Percentiles rank a stretch among this genome's conserved stretches.
Evolutionary conservation across 108 stramenopile genomes (phyloP).

Genomic region (Cylindrotheca closterium): DNA sequence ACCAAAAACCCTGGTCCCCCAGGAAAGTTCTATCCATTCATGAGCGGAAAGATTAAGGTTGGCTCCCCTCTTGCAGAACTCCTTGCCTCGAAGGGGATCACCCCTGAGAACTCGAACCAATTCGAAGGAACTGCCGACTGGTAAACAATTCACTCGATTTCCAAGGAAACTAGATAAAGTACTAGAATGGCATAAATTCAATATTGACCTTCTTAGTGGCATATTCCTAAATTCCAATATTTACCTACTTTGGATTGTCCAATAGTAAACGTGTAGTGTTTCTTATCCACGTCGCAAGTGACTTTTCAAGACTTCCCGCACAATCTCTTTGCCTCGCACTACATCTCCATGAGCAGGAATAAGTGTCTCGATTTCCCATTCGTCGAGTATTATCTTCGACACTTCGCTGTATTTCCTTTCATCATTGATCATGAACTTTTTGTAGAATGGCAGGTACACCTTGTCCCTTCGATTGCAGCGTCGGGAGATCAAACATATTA

Average conservation of each 20-base stretch:
- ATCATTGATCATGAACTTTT: conserved; percentile 76
- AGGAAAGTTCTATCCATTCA: conserved; percentile 90
- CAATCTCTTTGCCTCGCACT: conserved; percentile 57
- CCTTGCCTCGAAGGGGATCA: conserved; percentile 83
- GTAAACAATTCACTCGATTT: conserved; percentile 37
- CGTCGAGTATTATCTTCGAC: conserved; percentile 29
- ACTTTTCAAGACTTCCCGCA: conserved; percentile 51
- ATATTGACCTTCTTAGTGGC: neutral
- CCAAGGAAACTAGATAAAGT: neutral
- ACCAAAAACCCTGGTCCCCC: conserved; percentile 89
- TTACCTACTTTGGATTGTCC: neutral
- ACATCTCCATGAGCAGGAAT: conserved; percentile 88
- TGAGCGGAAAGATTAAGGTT: conserved; percentile 89
- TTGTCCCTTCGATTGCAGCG: conserved; percentile 33
- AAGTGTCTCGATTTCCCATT: conserved; percentile 76
- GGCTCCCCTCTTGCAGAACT: conserved; percentile 86
- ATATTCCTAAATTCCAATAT: neutral
- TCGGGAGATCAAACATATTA: no score
- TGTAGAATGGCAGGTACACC: conserved; percentile 76
- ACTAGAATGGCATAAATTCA: neutral
- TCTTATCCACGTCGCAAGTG: neutral
- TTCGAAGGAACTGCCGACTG: conserved; percentile 89
- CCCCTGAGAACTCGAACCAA: conserved; percentile 89
- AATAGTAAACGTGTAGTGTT: neutral
- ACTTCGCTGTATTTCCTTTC: conserved; percentile 33